These are phyloP conservation scores for Coniella vitis DNA, from an alignment of 2,329 filamentous ascomycete genomes.

Conservation along the genomic window DNA sequence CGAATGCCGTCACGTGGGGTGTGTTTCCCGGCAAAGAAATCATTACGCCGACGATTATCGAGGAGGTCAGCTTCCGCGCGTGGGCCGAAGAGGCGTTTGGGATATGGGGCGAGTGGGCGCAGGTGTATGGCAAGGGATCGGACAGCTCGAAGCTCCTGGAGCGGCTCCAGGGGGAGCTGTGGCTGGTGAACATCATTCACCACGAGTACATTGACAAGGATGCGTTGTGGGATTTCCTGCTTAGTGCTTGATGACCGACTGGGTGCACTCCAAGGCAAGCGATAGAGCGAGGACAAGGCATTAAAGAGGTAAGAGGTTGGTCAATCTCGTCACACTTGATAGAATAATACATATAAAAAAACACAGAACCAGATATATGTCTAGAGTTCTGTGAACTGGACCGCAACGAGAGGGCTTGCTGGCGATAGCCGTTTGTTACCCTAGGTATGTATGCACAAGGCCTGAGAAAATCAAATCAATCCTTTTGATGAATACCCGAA, in stretches of 20 bases:
- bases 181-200: constrained; percentile 88
- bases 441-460: no score
- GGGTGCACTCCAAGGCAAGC: neutral
- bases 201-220: constrained; percentile 68
- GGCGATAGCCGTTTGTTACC: no score
- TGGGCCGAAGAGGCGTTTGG: constrained; percentile 96
- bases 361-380: no score
- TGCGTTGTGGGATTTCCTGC: constrained; percentile 64
- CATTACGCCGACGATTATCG: constrained; percentile 91
- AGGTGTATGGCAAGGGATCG: constrained; percentile 67
- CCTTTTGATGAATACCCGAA: no score
- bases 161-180: constrained; percentile 60
- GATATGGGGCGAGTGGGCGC: constrained; percentile 91
- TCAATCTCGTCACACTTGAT: no score
- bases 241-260: constrained; percentile 35
- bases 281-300: neutral
- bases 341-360: no score
- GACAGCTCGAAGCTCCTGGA: constrained; percentile 67
- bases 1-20: constrained; percentile 96
- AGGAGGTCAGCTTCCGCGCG: constrained; percentile 85
- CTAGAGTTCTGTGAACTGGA: no score
- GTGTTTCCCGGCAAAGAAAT: constrained; percentile 95
- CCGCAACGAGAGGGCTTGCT: no score
- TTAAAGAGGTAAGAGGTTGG: neutral
- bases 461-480: no score